Base-by-base conservation (phyloP, 2,329 filamentous ascomycete species). In the Triangularia verruculosa region DNA sequence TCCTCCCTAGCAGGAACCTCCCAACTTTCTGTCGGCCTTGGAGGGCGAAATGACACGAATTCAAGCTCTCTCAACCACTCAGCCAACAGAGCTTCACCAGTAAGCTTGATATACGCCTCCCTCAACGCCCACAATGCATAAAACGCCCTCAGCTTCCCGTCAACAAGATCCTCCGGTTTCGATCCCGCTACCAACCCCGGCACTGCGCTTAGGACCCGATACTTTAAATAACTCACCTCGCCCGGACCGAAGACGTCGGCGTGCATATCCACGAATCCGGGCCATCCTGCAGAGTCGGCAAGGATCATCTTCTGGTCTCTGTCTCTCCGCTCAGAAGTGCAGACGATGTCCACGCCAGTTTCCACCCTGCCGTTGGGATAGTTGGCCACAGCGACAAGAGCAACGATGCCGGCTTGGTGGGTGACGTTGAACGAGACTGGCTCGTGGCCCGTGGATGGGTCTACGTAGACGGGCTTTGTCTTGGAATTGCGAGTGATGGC, bases 51-150 rank as follows among this genome's bases (percentile, higher is more conserved):
- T 57, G 81, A 78, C 63, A 81, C 78, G 72, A 94, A 91, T 70
- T 93, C 88, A 8, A 93, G 78, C 57, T 89, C 84, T 58, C 78
- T 79, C 57, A 94, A 79, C 91, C 91, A 94, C 3, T 80, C 79
- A 0, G 91, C 91, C 8, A 93, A 79, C 63, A 94, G 79, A 0
- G 89, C 91, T 70, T 93, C 89, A 25, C 91, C 91, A 28, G 89
- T 90, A 78, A 94, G 87, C 83, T 93, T 94, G 75, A 93, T 87
- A 73, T 91, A 93, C 0, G 90, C 88, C 77, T 94, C 91, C 70
- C 91, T 87, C 74, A 92, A 82, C 74, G 89, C 91, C 88, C 90
- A 94, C 64, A 90, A 85, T 0, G 89, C 84, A 73, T 93, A 94
- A 73, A 94, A 94, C 60, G 84, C 81, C 4, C 89, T 81, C 27